Conservation (phyloP, 2,329 filamentous ascomycete genomes). For the Fusarium continuum region DNA sequence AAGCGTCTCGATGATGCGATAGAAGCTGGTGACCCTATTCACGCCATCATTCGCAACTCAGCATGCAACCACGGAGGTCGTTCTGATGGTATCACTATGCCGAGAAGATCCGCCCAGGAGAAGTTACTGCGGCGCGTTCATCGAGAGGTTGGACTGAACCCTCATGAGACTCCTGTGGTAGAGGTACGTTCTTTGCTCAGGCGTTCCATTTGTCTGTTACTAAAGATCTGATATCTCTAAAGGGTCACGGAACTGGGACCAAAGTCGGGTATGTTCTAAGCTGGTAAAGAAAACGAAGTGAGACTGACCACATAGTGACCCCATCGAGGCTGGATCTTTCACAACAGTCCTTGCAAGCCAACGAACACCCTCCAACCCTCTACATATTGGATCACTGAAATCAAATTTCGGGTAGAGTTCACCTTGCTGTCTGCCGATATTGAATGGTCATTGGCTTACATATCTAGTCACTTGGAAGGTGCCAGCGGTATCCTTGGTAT, state of each 20-base stretch:
- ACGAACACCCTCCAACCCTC: constrained; percentile 32
- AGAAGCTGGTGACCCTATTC: neutral
- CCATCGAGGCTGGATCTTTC: constrained; percentile 45
- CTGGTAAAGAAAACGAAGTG: constrained; percentile 2
- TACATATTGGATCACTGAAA: constrained; percentile 36
- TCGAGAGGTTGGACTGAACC: constrained; percentile 22
- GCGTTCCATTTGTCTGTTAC: neutral
- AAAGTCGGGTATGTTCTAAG: neutral
- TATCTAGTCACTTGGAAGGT: constrained; percentile 31
- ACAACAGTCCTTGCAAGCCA: constrained; percentile 32
- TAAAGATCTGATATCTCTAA: neutral
- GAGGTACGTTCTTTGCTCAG: neutral
- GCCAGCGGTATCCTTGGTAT: constrained; percentile 41
- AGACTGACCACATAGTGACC: constrained; percentile 49
- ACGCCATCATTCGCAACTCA: constrained; percentile 43
- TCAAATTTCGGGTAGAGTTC: neutral
- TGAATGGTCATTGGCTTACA: neutral
- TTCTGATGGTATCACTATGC: constrained; percentile 50
- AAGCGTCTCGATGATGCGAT: constrained; percentile 53
- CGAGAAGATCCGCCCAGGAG: constrained; percentile 46
- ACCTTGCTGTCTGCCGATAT: too few species aligned
- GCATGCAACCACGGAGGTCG: neutral
- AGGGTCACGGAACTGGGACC: neutral
- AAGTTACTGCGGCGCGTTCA: constrained; percentile 46
- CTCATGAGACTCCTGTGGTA: neutral